Evolutionary conservation across 208 protist genomes (phyloP), one percentile per base, ranked within the genome.

Genomic region (Porcisia hertigi): DNA sequence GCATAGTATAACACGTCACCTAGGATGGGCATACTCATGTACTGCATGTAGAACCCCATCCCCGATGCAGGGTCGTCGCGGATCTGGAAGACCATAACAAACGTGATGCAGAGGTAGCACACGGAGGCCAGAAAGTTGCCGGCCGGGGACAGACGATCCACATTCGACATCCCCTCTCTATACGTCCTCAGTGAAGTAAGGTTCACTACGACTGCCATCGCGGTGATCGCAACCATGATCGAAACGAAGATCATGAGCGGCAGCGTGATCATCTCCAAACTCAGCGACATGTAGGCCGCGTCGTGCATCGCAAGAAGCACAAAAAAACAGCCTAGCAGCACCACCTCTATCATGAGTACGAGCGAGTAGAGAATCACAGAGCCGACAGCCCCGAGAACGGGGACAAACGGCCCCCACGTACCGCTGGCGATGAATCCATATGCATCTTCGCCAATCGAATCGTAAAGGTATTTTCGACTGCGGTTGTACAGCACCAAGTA

Each of bases 391-490:
- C 93, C 93, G 45, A 94, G 65, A 2, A 86, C 49, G 3, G 88
- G 82, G 25, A 96, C 85, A 45, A 97, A 83, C 3, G 93, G 93
- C 6, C 93, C 93, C 92, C 93, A 97, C 43, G 87, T 90, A n/a
- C 91, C 91, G 75, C 91, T 95, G 39, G 83, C 66, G 63, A 97
- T 92, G 75, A 94, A 97, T 47, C 89, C 91, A 39, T 95, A 91
- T 14, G 81, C 91, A 71, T 93, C 84, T 76, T 97, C 93, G 73
- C 93, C 93, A 41, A 89, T 76, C 7, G 79, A 70, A 79, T 97
- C 93, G 81, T 96, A 97, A 8, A 97, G 79, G 77, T 86, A 90
- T 71, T 96, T 95, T 67, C 91, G 90, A 34, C 83, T 85, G 47
- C 78, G 77, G 82, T 93, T 92, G 81, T 88, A 94, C 14, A 97